phyloP scores from a whole-genome alignment of 2,329 filamentous ascomycete species.

The Colletotrichum salicis region DNA sequence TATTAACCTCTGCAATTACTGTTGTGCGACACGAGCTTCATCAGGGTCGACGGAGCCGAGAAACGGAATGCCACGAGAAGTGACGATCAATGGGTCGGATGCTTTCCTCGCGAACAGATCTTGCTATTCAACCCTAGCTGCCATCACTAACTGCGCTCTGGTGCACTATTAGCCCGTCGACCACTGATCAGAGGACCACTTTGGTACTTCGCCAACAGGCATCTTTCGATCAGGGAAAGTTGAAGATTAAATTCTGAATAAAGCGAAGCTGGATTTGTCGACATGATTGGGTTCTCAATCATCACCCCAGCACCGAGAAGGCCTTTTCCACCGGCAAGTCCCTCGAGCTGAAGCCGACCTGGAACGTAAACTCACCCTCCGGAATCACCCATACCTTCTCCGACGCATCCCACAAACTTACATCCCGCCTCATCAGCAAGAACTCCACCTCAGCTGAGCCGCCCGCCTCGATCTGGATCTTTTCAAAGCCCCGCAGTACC shows the following conservation, averaged over 20 bases:
- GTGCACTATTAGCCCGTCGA: rapidly evolving
- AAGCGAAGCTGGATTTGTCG: too few species aligned
- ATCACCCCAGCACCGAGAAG: neutral
- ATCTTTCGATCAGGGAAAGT: neutral
- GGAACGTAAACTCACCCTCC: neutral
- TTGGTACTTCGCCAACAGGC: neutral
- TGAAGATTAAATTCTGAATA: too few species aligned
- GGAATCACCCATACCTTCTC: neutral
- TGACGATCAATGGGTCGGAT: too few species aligned
- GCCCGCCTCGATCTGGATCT: neutral
- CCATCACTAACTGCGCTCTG: too few species aligned
- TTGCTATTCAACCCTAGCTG: too few species aligned
- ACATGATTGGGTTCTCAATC: neutral
- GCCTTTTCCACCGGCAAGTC: neutral
- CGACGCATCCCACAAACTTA: neutral
- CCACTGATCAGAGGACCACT: neutral
- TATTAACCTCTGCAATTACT: neutral
- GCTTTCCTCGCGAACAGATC: too few species aligned
- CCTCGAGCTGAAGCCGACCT: neutral
- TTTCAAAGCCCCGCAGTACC: neutral
- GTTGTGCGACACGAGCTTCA: neutral
- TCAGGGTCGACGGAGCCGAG: too few species aligned
- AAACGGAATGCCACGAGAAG: too few species aligned
- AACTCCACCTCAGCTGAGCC: neutral
- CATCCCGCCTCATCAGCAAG: neutral